Evolutionary conservation across 192 early-diverging fungal genomes (phyloP), one percentile per base, ranked within the genome.

Genomic region (Physocladia obscura): DNA sequence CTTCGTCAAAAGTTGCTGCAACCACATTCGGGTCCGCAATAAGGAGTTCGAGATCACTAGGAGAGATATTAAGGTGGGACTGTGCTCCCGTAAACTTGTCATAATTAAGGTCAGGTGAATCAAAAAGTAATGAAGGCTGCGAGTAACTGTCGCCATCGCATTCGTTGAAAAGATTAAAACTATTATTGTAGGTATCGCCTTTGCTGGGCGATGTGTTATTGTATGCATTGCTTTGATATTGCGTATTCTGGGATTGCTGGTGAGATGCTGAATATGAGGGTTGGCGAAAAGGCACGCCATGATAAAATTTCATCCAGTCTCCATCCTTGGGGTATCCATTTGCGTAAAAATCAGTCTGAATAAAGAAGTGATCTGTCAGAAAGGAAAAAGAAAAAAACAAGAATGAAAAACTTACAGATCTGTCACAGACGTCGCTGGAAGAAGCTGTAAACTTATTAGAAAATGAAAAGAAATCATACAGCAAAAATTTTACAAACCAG

Each of bases 1-100:
- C n/a, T n/a, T n/a, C n/a, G n/a, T n/a, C 61, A 8, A 36, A 5
- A 19, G 61, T 40, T 15, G 50, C 52, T 8, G 40, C 59, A 19
- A 27, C 4, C 5, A 68, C 65, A 52, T 8, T 56, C n/a, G 65
- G 65, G 44, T 68, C 65, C 13, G 50, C 52, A 36, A 68, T 55
- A 11, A 68, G 26, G 24, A 21, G 15, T 34, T 68, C 65, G 39
- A 68, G 13, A 30, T 68, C 65, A 6, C 54, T 11, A 8, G 6
- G 4, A 8, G 65, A 68, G 22, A 68, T 34, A 27, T 56, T 11
- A 26, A 68, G 54, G 15, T 56, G 19, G 11, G 40, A 44, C 27
- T 49, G 65, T n/a, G 50, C n/a, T 29, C 21, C 11, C 15, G 49
- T 15, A 35, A 30, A 34, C n/a, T 30, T 34, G 21, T 30, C 49